Percentiles rank a stretch among this genome's conserved stretches.
Conservation (phyloP, 1,284 basidiomycete species). For the Puccinia triticina region DNA sequence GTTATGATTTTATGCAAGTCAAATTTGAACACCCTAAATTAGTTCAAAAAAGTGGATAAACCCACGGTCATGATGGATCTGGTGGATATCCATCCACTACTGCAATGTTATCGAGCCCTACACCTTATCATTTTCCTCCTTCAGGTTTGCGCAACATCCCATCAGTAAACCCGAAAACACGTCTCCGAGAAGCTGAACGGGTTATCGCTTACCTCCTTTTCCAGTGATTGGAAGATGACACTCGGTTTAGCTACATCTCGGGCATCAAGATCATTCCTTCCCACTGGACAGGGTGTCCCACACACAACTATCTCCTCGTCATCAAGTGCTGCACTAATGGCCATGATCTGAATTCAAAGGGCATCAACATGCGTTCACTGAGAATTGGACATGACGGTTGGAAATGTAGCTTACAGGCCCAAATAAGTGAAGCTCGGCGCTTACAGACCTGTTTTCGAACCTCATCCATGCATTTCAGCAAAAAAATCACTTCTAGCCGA, state of each 20-base stretch:
- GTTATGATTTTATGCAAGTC: too few relatives aligned
- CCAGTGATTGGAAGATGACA: background rate
- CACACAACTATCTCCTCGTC: background rate
- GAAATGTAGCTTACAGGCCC: slow-evolving; percentile 14
- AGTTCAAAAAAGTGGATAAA: background rate
- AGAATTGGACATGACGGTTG: background rate
- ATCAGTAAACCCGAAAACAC: background rate
- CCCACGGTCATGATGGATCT: too few relatives aligned
- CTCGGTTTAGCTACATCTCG: background rate
- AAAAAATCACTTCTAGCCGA: background rate
- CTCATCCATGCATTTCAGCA: background rate
- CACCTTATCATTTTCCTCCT: background rate
- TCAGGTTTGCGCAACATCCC: background rate
- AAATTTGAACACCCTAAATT: too few relatives aligned
- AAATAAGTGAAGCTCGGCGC: slow-evolving; percentile 35
- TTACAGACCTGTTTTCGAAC: slow-evolving; percentile 18
- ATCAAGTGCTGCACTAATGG: slow-evolving; percentile 27
- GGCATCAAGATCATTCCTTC: background rate
- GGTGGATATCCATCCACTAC: too few relatives aligned
- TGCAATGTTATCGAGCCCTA: background rate
- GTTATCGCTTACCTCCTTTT: background rate
- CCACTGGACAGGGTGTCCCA: background rate
- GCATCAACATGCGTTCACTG: background rate
- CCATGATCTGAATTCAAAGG: slow-evolving; percentile 9
- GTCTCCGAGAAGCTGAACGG: background rate